Evolutionary conservation across 2,329 filamentous ascomycete species (phyloP).

Genomic region (Tetracladium maxilliforme): DNA sequence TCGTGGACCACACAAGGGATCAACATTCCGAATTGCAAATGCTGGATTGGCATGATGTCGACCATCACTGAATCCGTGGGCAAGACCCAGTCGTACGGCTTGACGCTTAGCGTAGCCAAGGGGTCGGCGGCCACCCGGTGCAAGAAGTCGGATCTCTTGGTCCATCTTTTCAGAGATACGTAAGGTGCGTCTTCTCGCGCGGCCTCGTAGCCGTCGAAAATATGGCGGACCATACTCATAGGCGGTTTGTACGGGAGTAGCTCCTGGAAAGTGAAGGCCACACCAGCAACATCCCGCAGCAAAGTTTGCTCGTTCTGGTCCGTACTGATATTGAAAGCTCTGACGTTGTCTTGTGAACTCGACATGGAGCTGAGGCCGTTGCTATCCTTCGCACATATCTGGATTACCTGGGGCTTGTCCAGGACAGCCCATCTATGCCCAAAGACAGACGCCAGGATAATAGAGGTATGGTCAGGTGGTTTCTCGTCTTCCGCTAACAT

Average conservation of each 20-base stretch:
- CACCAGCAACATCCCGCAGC: slow-evolving; percentile 19
- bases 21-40: slow-evolving; percentile 23
- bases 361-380: no score
- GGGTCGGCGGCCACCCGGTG: slow-evolving; percentile 24
- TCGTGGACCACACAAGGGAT: slow-evolving; percentile 60
- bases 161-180: slow-evolving; percentile 30
- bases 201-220: slow-evolving; percentile 19
- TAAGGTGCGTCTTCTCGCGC: slow-evolving; percentile 30
- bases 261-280: slow-evolving; percentile 25
- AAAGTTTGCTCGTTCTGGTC: slow-evolving; percentile 13
- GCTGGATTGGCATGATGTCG: slow-evolving; percentile 26
- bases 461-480: no score
- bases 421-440: no score
- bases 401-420: no score
- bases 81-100: no score
- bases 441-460: no score
- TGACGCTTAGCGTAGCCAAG: slow-evolving; percentile 25
- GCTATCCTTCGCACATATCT: no score
- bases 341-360: no score
- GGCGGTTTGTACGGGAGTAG: slow-evolving; percentile 28
- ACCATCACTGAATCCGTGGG: no score
- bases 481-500: no score
- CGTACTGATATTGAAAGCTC: no score
- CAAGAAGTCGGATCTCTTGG: slow-evolving; percentile 44
- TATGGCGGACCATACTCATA: slow-evolving; percentile 19